Base-by-base conservation (phyloP, 805 yeast species). In the Pichia phayaonensis region DNA sequence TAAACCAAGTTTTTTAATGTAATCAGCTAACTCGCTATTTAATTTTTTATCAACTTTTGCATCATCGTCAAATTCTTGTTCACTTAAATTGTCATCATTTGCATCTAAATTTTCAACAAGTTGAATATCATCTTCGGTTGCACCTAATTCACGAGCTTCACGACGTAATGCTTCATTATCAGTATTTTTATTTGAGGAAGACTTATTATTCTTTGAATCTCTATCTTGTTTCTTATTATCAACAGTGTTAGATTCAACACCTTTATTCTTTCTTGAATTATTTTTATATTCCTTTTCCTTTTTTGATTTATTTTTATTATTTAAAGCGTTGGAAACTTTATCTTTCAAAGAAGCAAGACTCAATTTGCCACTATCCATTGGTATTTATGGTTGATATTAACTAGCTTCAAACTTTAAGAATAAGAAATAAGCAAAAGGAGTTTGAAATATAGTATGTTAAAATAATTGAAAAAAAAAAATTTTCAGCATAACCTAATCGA, bases 111-210 rank as follows among this genome's bases (percentile, higher is more conserved):
- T 85, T 34, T 75, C 74, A 13, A 90, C 58, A 46, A 90, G 67
- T 42, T 77, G 75, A 44, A 90, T 63, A 64, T 90, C 97, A 22
- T 82, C 90, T 57, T 86, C 94, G 16, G 88, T 76, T 21, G 97
- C 98, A 34, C 97, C 97, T 27, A 90, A 69, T 22, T 82, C 83
- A 15, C 83, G 64, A 2, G 95, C 95, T 69, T 85, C 95, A 53
- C 81, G 79, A 57, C 85, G 81, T 45, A 87, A 40, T 15, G 40
- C 21, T 8, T 46, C 49, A 12, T 42, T 26, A 20, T 46, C 27
- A 2, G 16, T 16, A 7, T 15, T 2, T 39, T 3, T 16, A 5
- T n/a, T n/a, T n/a, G n/a, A n/a, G n/a, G 10, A 39, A 39, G 12
- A 22, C 18, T 21, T 20, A 3, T 21, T 21, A 21, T n/a, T 40